Percentiles rank a stretch among this genome's conserved stretches.
phyloP scores from a whole-genome alignment of 768 basidiomycete species.

The Peribolospora kevripleyi region DNA sequence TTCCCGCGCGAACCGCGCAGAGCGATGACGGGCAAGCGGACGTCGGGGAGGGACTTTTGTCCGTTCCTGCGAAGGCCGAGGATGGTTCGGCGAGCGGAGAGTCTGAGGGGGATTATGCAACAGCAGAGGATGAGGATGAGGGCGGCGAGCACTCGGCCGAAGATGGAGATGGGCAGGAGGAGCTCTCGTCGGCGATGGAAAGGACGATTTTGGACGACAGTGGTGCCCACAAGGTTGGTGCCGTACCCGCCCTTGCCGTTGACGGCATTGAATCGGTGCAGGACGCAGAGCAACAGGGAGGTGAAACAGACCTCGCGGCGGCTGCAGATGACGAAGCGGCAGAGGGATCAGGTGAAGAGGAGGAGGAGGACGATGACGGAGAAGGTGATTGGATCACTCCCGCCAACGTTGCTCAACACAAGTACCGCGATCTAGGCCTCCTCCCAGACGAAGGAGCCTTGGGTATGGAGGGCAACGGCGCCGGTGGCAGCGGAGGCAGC shows the following conservation, averaged over 20 bases:
- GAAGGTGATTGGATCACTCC: constrained; percentile 74
- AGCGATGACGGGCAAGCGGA: no score
- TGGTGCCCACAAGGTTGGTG: background rate
- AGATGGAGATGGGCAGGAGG: background rate
- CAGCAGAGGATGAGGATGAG: no score
- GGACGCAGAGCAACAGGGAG: background rate
- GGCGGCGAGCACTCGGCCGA: background rate
- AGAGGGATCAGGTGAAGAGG: constrained; percentile 5
- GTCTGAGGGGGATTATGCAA: no score
- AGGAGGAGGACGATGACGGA: constrained; percentile 11
- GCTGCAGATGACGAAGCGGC: background rate
- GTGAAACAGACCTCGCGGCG: no score
- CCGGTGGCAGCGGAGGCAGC: background rate
- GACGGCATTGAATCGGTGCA: background rate
- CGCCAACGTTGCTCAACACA: constrained; percentile 55
- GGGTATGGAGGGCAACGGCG: constrained; percentile 3
- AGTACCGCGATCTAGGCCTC: constrained; percentile 62
- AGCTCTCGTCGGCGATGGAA: background rate
- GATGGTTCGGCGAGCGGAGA: no score
- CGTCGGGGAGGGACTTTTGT: no score
- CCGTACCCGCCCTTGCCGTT: background rate
- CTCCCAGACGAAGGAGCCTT: constrained; percentile 30
- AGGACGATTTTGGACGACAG: background rate
- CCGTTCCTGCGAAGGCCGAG: no score
- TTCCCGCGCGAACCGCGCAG: no score